A percentile compares a stretch with the other conserved stretches of the same genome.
Conservation (phyloP, 108 stramenopile species). For the Pseudonitzschia multistriata region DNA sequence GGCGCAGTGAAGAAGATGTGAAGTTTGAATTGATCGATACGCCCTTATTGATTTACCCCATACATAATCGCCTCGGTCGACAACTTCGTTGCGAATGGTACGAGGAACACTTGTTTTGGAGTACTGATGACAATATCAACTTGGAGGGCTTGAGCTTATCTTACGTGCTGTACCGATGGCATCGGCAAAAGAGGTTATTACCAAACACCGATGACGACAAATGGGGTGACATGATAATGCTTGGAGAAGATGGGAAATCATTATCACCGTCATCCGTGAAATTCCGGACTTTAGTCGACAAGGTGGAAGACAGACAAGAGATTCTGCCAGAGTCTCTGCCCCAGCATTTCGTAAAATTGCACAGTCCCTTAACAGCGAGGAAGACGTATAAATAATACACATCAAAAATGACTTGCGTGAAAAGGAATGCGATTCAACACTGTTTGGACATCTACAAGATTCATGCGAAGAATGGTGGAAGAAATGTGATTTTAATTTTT, state of each 20-base stretch:
- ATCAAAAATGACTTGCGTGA: background rate
- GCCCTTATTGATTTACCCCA: slow-evolving; percentile 54
- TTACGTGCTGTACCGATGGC: slow-evolving; percentile 47
- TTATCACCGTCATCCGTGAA: background rate
- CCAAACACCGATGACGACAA: slow-evolving; percentile 3
- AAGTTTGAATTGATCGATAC: slow-evolving; percentile 37
- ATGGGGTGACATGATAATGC: slow-evolving; percentile 32
- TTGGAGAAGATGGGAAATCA: slow-evolving; percentile 8
- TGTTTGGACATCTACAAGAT: no score
- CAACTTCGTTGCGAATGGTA: slow-evolving; percentile 73
- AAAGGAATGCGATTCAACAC: no score
- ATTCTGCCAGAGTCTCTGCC: background rate
- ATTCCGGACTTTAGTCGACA: background rate
- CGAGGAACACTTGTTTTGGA: slow-evolving; percentile 73
- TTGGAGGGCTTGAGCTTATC: slow-evolving; percentile 67
- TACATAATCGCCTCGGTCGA: slow-evolving; percentile 50
- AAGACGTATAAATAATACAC: background rate
- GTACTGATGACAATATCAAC: slow-evolving; percentile 24
- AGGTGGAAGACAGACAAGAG: background rate
- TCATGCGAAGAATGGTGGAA: no score
- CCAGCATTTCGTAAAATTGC: slow-evolving; percentile 2
- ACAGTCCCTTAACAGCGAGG: background rate
- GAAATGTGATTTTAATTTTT: no score
- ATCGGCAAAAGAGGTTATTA: slow-evolving; percentile 35
- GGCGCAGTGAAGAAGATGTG: slow-evolving; percentile 5